Conservation (phyloP, 1,139 yeast genomes). For the Sugiyamaella xylanicola region DNA sequence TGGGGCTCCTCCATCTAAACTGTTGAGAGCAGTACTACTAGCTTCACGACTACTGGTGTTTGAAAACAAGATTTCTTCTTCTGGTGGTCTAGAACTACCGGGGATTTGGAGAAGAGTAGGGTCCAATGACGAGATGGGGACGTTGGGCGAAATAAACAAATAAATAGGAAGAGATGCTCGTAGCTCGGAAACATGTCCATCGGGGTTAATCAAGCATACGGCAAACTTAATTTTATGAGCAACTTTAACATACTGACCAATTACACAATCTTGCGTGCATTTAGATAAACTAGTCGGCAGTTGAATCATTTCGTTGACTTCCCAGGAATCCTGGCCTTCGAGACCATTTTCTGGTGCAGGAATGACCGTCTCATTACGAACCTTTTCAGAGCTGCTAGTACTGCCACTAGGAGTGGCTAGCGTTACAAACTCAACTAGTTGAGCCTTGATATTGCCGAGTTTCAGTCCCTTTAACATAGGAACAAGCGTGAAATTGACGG, state of each 20-base stretch:
- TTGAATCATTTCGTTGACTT: constrained; percentile 57
- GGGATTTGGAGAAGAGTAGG: constrained; percentile 46
- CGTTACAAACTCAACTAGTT: constrained; percentile 66
- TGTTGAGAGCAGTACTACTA: constrained; percentile 18
- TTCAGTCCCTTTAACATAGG: constrained; percentile 81
- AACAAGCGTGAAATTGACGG: constrained; percentile 68
- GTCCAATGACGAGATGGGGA: constrained; percentile 51
- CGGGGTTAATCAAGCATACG: constrained; percentile 68
- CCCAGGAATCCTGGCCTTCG: constrained; percentile 74
- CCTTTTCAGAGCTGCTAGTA: constrained; percentile 51
- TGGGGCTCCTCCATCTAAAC: constrained; percentile 56
- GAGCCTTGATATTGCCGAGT: constrained; percentile 69
- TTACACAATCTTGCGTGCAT: constrained; percentile 82
- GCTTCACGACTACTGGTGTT: constrained; percentile 16
- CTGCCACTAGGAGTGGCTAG: constrained; percentile 58
- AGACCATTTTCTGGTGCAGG: constrained; percentile 47
- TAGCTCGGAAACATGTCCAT: constrained; percentile 74
- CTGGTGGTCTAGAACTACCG: constrained; percentile 18
- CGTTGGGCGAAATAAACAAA: constrained; percentile 78
- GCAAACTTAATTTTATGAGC: constrained; percentile 69
- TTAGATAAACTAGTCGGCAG: constrained; percentile 73
- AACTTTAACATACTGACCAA: constrained; percentile 58
- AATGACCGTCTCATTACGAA: constrained; percentile 49
- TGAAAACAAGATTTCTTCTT: constrained; percentile 32
- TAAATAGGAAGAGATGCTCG: constrained; percentile 73